Percentiles rank a stretch among this genome's conserved stretches.
Evolutionary conservation across 805 yeast genomes (phyloP).

Genomic region (Isabelozyma pseudorhagii): DNA sequence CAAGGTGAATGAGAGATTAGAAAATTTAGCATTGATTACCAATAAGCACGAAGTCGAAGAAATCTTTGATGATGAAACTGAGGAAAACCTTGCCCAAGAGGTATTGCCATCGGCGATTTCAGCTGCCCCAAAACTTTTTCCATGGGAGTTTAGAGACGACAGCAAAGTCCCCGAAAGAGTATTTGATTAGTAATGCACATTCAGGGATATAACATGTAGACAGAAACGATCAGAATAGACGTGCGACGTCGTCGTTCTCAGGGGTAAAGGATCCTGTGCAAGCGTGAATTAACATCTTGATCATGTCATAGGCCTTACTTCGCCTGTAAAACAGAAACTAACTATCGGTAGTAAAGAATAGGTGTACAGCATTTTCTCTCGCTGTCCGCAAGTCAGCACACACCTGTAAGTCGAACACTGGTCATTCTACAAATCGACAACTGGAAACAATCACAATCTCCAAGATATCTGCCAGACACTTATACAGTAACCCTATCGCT

Average conservation of each 20-base stretch:
- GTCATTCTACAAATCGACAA: not conserved
- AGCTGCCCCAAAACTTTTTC: slow-evolving; percentile 24
- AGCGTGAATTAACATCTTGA: too few species aligned
- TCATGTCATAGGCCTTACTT: too few species aligned
- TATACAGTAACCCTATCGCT: not conserved
- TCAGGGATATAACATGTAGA: not conserved
- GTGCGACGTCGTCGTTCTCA: too few species aligned
- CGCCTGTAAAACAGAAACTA: too few species aligned
- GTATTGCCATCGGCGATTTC: not conserved
- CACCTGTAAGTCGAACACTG: too few species aligned
- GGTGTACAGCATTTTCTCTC: too few species aligned
- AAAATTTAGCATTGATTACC: slow-evolving; percentile 9
- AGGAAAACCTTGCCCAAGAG: slow-evolving; percentile 3
- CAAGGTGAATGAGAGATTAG: slow-evolving; percentile 8
- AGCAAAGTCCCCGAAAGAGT: slow-evolving; percentile 19
- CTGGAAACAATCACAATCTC: not conserved
- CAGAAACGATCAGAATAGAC: not conserved
- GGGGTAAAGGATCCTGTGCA: too few species aligned
- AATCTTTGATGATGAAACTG: slow-evolving; percentile 2
- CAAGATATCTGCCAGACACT: not conserved
- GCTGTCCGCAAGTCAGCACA: too few species aligned
- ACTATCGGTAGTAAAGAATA: too few species aligned
- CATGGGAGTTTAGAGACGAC: slow-evolving; percentile 29
- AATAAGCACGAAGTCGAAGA: slow-evolving; percentile 10
- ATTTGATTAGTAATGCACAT: slow-evolving; percentile 14